Evolutionary conservation across 2,329 filamentous ascomycete species (phyloP).

Genomic region (Paracoccidioides lutzii): DNA sequence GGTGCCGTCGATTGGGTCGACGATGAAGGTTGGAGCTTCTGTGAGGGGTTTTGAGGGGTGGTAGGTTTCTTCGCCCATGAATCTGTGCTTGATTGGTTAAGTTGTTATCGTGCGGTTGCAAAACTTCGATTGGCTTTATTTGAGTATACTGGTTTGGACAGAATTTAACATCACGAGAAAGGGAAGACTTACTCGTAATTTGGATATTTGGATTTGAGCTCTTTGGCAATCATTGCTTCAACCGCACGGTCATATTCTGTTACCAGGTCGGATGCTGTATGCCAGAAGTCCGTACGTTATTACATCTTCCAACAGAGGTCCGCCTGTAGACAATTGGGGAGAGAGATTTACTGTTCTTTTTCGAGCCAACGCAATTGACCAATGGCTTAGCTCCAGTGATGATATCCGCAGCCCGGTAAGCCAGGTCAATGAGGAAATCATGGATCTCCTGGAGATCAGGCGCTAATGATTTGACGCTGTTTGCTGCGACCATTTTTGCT

Average conservation of each 20-base stretch:
- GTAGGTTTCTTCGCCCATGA: constrained; percentile 51
- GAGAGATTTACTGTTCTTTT: constrained; percentile 32
- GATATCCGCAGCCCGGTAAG: constrained; percentile 29
- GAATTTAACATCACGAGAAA: neutral
- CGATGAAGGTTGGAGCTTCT: constrained; percentile 45
- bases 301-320: neutral
- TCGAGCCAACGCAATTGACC: constrained; percentile 27
- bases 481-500: neutral
- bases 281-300: neutral
- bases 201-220: constrained; percentile 40
- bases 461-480: neutral
- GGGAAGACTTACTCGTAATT: constrained; percentile 32
- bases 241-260: constrained; percentile 52
- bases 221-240: constrained; percentile 43
- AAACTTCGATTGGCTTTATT: neutral
- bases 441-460: constrained; percentile 30
- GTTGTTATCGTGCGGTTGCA: no score
- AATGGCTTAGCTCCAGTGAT: constrained; percentile 32
- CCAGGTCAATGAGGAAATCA: constrained; percentile 29
- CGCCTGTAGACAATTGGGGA: neutral
- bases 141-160: no score
- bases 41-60: constrained; percentile 40
- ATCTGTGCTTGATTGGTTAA: constrained; percentile 18
- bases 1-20: constrained; percentile 53
- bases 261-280: constrained; percentile 46